Base-by-base conservation (phyloP, 306 rosid species). In the Castanopsis chinensis region DNA sequence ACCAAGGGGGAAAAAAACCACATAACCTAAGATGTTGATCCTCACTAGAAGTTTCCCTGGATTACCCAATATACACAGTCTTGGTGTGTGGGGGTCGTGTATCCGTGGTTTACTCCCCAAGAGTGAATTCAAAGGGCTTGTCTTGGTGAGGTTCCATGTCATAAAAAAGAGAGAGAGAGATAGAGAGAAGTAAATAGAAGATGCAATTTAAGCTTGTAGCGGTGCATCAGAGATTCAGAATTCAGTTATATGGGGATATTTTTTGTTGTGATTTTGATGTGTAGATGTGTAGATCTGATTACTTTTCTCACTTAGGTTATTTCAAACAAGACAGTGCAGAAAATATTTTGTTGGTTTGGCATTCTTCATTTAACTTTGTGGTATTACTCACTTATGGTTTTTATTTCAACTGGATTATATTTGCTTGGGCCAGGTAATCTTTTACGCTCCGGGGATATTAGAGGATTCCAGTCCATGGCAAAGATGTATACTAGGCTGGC, bases 401-500 rank as follows among this genome's bases (percentile, higher is more conserved):
- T 71, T 14, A 9, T 71, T 71, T 71, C 23, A 51, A 43, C 15
- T 49, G 35, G 5, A 13, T 49, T 59, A 52, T 52, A 74, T 41
- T 54, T 33, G 35, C 18, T 74, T 63, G 69, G 75, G 18, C 52
- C 64, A 96, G 99, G 99, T 51, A 96, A 96, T 86, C 98, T 96
- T 82, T 83, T 96, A 83, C 96, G 97, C 23, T 86, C 98, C 0
- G 98, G 99, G 20, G 99, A 95, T 75, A 85, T 87, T 74, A 88
- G 91, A 86, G 99, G 99, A 55, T 90, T 71, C 80, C 94, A 88
- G 76, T 93, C 99, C 75, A 96, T 93, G 99, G 99, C 99, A 76
- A 90, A 91, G 83, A 96, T 96, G 99, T 96, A 93, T 85, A 87
- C 98, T 15, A 90, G 93, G 86, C 97, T 93, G 52, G 99, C 99